These are phyloP conservation scores for Phytopythium oedochilum DNA, from an alignment of 352 stramenopile species.

Conservation along the genomic window DNA sequence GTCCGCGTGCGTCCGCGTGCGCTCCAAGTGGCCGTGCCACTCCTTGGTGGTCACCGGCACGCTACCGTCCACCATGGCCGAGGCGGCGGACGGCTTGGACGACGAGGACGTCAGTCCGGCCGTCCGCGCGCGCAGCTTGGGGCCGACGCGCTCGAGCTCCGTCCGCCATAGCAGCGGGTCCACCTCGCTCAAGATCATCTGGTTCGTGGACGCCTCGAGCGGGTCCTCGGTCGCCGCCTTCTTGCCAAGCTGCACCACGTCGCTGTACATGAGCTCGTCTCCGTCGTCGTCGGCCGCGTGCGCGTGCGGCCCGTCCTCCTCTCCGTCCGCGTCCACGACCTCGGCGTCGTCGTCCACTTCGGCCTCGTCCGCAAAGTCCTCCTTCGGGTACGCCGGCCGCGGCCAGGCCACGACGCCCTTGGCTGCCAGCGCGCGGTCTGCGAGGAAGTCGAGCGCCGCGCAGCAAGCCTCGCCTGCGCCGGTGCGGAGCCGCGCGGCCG, in stretches of 20 bases:
- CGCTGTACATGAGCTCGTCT: conserved; percentile 63
- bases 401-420: conserved; percentile 57
- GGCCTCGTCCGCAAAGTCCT: conserved; percentile 77
- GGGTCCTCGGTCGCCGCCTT: conserved; percentile 25
- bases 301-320: conserved; percentile 46
- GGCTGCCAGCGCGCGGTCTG: conserved; percentile 67
- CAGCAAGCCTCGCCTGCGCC: conserved; percentile 77
- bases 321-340: conserved; percentile 41
- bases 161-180: conserved; percentile 81
- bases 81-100: conserved; percentile 12
- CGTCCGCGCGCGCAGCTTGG: conserved; percentile 52
- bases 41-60: conserved; percentile 31
- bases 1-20: conserved; percentile 65
- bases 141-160: conserved; percentile 76
- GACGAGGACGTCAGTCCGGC: conserved; percentile 27
- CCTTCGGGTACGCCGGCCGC: conserved; percentile 67
- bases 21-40: conserved; percentile 79
- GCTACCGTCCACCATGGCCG: conserved; percentile 39
- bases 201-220: conserved; percentile 72
- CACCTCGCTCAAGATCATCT: conserved; percentile 84
- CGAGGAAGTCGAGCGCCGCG: conserved; percentile 72
- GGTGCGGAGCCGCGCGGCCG: conserved; percentile 70
- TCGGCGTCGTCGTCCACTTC: conserved; percentile 68
- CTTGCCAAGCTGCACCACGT: conserved; percentile 36
- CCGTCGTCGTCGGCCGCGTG: conserved; percentile 32